phyloP scores from a whole-genome alignment of 257 asterid species.

The Primulina tabacum region DNA sequence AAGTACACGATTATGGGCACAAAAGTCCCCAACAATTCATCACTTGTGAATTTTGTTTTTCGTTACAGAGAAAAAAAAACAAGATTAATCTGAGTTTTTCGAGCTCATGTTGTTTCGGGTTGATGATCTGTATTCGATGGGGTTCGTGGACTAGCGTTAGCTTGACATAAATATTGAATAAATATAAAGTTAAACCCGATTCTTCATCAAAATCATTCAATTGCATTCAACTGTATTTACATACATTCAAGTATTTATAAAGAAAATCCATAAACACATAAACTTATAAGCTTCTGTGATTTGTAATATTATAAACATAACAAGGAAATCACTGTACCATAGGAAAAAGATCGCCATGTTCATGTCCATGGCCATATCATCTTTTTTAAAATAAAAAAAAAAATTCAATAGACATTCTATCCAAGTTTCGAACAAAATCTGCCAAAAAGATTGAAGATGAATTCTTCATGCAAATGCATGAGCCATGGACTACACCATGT shows the following conservation, averaged over 20 bases:
- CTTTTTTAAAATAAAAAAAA: no score
- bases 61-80: no score
- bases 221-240: not conserved
- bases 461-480: not conserved
- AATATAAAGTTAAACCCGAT: no score
- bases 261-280: not conserved
- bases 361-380: no score
- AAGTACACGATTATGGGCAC: conserved; percentile 73
- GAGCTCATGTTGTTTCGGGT: no score
- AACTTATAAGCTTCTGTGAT: not conserved
- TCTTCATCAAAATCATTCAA: not conserved
- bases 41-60: no score
- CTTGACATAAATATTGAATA: no score
- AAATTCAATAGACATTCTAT: no score
- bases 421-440: not conserved
- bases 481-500: not conserved
- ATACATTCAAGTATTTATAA: not conserved
- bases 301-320: not conserved
- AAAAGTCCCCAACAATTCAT: conserved; percentile 63
- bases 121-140: no score
- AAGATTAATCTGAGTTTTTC: no score
- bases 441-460: not conserved
- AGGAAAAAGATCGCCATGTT: not conserved
- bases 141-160: no score
- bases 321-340: not conserved